Evolutionary conservation across 768 basidiomycete genomes (phyloP).

Genomic region (Pleurotus cornucopiae): DNA sequence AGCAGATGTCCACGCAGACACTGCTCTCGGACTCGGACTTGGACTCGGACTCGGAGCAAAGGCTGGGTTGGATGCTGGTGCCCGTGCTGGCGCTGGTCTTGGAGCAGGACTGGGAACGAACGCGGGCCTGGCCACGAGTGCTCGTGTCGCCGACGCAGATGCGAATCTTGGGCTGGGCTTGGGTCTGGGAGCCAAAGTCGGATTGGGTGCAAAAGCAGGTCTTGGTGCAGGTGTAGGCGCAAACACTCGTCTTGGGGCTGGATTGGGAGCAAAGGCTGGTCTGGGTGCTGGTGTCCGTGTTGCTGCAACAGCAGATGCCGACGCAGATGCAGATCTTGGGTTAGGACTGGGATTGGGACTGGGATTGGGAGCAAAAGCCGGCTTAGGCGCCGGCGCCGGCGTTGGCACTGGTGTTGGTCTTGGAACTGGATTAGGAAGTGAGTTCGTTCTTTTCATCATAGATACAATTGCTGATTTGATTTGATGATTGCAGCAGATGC

Average conservation of each 20-base stretch:
- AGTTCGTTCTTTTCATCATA: too few species aligned
- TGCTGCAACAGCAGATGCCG: neutral
- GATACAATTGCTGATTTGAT: too few species aligned
- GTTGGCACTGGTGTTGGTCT: neutral
- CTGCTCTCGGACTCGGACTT: neutral
- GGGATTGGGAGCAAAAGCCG: neutral
- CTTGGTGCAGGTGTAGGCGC: neutral
- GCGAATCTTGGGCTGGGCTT: neutral
- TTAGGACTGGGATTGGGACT: neutral
- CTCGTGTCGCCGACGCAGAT: neutral
- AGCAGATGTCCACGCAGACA: neutral
- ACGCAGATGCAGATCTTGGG: neutral
- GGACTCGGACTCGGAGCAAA: neutral
- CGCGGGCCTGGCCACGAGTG: neutral
- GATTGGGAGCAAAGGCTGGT: neutral
- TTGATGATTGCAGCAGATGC: neutral
- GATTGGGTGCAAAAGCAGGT: neutral
- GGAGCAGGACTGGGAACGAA: neutral
- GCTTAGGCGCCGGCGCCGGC: neutral
- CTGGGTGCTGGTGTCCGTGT: neutral
- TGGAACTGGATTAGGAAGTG: neutral
- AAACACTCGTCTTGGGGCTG: neutral
- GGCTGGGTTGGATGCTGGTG: neutral
- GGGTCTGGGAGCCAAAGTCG: neutral
- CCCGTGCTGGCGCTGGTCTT: neutral